phyloP scores from a whole-genome alignment of 2,329 filamentous ascomycete species.

The Niveomyces coronatus region DNA sequence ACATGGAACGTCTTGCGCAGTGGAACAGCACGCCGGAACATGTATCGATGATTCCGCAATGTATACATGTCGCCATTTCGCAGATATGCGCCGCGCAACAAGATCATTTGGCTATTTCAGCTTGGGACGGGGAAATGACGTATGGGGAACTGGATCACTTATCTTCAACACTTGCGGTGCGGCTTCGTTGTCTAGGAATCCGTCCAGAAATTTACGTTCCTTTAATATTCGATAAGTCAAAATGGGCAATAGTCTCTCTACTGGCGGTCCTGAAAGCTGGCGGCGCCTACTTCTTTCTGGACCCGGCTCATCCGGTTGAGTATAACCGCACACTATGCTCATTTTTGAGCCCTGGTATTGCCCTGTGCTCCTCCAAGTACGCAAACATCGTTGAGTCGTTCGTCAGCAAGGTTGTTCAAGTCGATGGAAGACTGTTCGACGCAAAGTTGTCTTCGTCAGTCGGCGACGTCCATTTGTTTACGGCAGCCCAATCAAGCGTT shows the following conservation, averaged over 20 bases:
- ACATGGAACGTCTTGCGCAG: neutral
- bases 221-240: constrained; percentile 17
- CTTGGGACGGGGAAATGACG: constrained; percentile 33
- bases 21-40: no score
- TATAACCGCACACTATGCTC: no score
- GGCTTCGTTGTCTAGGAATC: constrained; percentile 15
- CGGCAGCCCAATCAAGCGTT: no score
- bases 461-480: no score
- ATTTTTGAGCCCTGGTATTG: constrained; percentile 1
- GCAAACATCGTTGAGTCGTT: neutral
- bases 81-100: neutral
- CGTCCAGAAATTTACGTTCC: constrained; percentile 15
- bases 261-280: constrained; percentile 18
- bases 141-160: constrained; percentile 25
- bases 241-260: constrained; percentile 16
- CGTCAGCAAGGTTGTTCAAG: neutral
- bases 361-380: neutral
- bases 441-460: neutral
- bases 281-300: constrained; percentile 17
- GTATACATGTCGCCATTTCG: no score
- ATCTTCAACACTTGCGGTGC: constrained; percentile 11
- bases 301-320: constrained; percentile 13
- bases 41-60: no score
- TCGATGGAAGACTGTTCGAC: neutral
- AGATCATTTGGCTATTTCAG: constrained; percentile 23